Base-by-base conservation (phyloP, 2,329 filamentous ascomycete species). In the Fusarium secorum region DNA sequence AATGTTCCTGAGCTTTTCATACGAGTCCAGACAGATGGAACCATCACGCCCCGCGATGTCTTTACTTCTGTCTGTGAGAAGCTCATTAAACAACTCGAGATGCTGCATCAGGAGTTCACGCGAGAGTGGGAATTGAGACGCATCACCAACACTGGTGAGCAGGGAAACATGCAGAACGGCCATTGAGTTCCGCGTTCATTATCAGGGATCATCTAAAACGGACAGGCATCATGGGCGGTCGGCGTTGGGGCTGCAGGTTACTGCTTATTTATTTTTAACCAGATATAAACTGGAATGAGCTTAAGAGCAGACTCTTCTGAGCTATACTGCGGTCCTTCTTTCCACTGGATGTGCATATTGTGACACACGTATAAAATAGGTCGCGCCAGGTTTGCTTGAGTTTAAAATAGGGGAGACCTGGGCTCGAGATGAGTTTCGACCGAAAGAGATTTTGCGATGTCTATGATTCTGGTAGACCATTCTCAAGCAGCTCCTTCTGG, bases 11-110 rank as follows among this genome's bases (percentile, higher is more conserved):
- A 89, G 76, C 81, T 90, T 44, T 82, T 88, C 68, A 85, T 99
- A 66, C 93, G 96, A 62, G 88, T 99, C 64, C 94, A 97, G 82
- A 99, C 96, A 8, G 94, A 98, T 79, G 96, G 96, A 65, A 88
- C 88, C 28, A 87, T 97, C 70, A 92, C 92, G 3, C 94, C 96
- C n/a, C 95, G 95, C 74, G 93, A 97, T 75, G 94, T 95, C 3
- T 86, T 99, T 42, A 85, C 96, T 60, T 88, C 90, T 55, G 91
- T 92, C 44, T 97, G 93, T 83, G 90, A 92, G 80, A 91, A 94
- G 73, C 86, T 98, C 48, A 92, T 99, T 70, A 88, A 90, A 64
- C 91, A 97, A 72, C 88, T 97, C 60, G 91, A 91, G 60, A 90
- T 90, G 71, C 85, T 99, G 64, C 92, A 92, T 70, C 90, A 93